Percentiles rank a stretch among this genome's conserved stretches.
phyloP scores from a whole-genome alignment of 768 basidiomycete species.

The Suillus americanus region DNA sequence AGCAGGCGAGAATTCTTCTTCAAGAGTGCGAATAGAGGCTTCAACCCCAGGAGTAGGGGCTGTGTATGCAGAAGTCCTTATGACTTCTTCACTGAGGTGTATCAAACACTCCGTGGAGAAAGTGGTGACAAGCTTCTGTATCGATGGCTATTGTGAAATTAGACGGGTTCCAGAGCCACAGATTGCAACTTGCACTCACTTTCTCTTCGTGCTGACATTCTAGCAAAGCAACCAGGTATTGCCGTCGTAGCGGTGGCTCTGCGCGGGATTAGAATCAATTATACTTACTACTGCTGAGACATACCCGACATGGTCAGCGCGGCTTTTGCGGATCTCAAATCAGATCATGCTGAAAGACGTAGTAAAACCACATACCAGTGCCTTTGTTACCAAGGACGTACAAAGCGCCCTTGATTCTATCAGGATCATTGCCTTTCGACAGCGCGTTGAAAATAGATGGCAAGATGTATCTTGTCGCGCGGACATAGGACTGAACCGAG shows the following conservation, averaged over 20 bases:
- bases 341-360: background rate
- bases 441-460: slow-evolving; percentile 63
- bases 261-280: slow-evolving; percentile 13
- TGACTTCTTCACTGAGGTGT: slow-evolving; percentile 63
- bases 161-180: background rate
- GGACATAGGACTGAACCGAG: slow-evolving; percentile 56
- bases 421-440: slow-evolving; percentile 77
- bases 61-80: slow-evolving; percentile 60
- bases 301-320: slow-evolving; percentile 69
- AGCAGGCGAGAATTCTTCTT: slow-evolving; percentile 46
- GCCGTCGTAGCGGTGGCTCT: slow-evolving; percentile 59
- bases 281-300: slow-evolving; percentile 19
- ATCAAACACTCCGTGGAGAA: slow-evolving; percentile 62
- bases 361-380: slow-evolving; percentile 44
- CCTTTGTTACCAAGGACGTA: slow-evolving; percentile 78
- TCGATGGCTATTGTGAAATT: slow-evolving; percentile 53
- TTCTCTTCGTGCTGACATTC: slow-evolving; percentile 87
- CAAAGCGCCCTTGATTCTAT: slow-evolving; percentile 93
- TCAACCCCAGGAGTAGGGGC: slow-evolving; percentile 49
- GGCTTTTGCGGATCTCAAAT: slow-evolving; percentile 35
- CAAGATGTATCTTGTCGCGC: slow-evolving; percentile 66
- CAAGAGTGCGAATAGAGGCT: slow-evolving; percentile 47
- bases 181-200: slow-evolving; percentile 36
- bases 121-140: slow-evolving; percentile 63
- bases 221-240: slow-evolving; percentile 62